Percentiles rank a stretch among this genome's conserved stretches.
phyloP scores from a whole-genome alignment of 768 basidiomycete genomes.

The Amanita subjunquillea region DNA sequence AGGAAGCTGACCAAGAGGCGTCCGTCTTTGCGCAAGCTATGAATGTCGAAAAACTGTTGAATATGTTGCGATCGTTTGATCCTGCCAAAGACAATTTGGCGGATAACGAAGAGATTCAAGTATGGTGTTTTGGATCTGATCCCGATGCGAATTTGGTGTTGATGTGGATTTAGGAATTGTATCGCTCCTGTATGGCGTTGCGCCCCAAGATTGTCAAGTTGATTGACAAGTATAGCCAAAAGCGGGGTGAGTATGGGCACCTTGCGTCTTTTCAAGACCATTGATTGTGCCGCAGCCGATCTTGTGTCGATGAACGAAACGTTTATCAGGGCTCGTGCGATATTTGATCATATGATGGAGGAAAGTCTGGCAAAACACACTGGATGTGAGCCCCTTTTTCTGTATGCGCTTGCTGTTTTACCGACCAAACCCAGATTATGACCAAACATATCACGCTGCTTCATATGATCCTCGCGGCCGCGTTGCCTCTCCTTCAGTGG shows the following conservation, averaged over 20 bases:
- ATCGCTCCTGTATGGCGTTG: slow-evolving; percentile 80
- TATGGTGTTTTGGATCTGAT: slow-evolving; percentile 19
- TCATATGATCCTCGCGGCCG: not conserved
- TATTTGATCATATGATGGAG: slow-evolving; percentile 93
- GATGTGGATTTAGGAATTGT: slow-evolving; percentile 53
- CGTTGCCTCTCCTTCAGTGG: not conserved
- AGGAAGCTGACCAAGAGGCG: slow-evolving; percentile 81
- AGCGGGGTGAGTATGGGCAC: slow-evolving; percentile 40
- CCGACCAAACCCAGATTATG: slow-evolving; percentile 37
- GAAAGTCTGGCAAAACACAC: slow-evolving; percentile 73
- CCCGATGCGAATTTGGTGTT: not conserved
- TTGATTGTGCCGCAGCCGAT: slow-evolving; percentile 58
- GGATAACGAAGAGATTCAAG: slow-evolving; percentile 85
- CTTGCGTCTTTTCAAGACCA: not conserved
- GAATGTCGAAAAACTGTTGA: slow-evolving; percentile 72
- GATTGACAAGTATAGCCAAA: slow-evolving; percentile 96
- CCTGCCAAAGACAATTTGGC: slow-evolving; percentile 74
- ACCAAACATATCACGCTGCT: slow-evolving; percentile 22
- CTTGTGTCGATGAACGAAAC: slow-evolving; percentile 92
- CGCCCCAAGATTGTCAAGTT: slow-evolving; percentile 93
- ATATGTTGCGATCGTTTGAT: slow-evolving; percentile 65
- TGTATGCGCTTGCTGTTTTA: slow-evolving; percentile 4
- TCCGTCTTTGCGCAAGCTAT: slow-evolving; percentile 81
- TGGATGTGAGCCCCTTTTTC: slow-evolving; percentile 32
- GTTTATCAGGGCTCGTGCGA: slow-evolving; percentile 78